These are phyloP conservation scores for Coemansia sp. DNA, from an alignment of 192 early-diverging fungal species.

Conservation along the genomic window DNA sequence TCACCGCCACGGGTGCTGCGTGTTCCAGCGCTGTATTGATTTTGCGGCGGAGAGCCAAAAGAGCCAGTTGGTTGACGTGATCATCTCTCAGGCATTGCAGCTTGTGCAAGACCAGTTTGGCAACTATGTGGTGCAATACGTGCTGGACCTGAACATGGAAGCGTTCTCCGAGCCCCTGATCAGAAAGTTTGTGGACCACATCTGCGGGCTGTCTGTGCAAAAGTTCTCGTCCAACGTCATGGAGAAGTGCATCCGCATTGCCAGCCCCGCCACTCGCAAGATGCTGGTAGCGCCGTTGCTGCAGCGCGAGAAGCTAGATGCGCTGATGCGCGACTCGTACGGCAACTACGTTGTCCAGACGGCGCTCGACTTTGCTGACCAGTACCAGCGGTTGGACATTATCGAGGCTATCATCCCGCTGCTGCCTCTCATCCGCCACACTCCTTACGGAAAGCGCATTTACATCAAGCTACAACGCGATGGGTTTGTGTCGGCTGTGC, in stretches of 20 bases:
- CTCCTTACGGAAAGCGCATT: constrained; percentile 89
- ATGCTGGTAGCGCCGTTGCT: constrained; percentile 76
- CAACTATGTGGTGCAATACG: constrained; percentile 94
- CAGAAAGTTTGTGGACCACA: constrained; percentile 73
- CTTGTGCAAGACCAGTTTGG: constrained; percentile 91
- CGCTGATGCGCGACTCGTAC: constrained; percentile 82
- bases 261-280: constrained; percentile 69
- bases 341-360: constrained; percentile 94
- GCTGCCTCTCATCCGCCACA: constrained; percentile 79
- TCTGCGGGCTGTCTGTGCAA: constrained; percentile 79
- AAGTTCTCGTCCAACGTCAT: constrained; percentile 94
- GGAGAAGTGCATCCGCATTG: constrained; percentile 89
- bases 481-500: constrained; percentile 50
- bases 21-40: constrained; percentile 90
- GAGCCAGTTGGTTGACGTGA: constrained; percentile 74
- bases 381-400: constrained; percentile 68
- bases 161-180: constrained; percentile 73
- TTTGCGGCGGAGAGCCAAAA: constrained; percentile 73
- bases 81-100: constrained; percentile 70
- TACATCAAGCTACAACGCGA: constrained; percentile 74
- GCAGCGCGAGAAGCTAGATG: constrained; percentile 73
- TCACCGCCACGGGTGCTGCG: constrained; percentile 90
- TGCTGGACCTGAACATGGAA: constrained; percentile 74
- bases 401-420: constrained; percentile 82
- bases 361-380: constrained; percentile 79